Evolutionary conservation across 2,329 filamentous ascomycete genomes (phyloP), one percentile per base, ranked within the genome.

Genomic region (Colletotrichum truncatum): DNA sequence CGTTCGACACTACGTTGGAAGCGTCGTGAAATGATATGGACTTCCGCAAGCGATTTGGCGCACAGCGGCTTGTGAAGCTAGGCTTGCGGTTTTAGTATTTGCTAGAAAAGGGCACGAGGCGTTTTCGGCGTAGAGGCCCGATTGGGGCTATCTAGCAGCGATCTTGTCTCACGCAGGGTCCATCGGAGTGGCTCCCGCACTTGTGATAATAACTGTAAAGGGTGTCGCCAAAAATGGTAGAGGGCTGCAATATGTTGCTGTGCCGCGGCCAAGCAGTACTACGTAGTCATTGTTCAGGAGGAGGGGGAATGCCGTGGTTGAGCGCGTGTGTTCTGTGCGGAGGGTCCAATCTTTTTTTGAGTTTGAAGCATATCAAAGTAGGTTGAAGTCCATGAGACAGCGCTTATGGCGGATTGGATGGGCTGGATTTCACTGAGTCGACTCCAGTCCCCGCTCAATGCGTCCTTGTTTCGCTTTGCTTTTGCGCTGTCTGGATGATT

Each of bases 141-240:
- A 62, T 62, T 55, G 57, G 62, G 49, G 26, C 38, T 11, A 26
- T 45, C 18, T 43, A 28, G 49, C 34, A 61, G 41, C 62, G 57
- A 65, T 65, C 48, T 62, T 41, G 43, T 65, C 21, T 55, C 21
- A 49, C 23, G 62, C 62, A 62, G 28, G 62, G 57, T 54, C 49
- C 57, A 54, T 48, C 25, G 49, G 41, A 39, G 46, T 48, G 23
- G 56, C 30, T 46, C 54, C 41, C 41, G 43, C 43, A 16, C 53
- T 14, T 26, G 51, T 25, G 36, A 28, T 39, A 41, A 12, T n/a
- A n/a, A 32, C 12, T 43, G 49, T 10, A 21, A 38, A 23, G 11
- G 18, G 18, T 30, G 46, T 46, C 26, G 46, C 23, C 46, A 28
- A n/a, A n/a, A n/a, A n/a, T n/a, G n/a, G n/a, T n/a, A n/a, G n/a